Evolutionary conservation across 805 yeast species (phyloP).

Genomic region (Barnettozyma wickerhamii): DNA sequence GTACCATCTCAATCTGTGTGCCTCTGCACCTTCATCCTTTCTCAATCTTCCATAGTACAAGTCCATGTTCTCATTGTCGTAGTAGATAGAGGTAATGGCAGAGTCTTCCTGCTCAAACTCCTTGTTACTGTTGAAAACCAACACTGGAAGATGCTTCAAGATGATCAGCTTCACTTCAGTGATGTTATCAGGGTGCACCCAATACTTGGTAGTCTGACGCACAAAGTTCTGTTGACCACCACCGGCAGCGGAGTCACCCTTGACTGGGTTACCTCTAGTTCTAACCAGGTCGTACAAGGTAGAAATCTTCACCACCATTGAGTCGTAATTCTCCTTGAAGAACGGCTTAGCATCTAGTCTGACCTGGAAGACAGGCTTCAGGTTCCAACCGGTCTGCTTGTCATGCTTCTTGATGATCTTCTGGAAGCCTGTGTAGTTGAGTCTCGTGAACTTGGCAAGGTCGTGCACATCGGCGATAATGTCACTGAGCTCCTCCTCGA

Average conservation of each 20-base stretch:
- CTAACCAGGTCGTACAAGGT: constrained; percentile 88
- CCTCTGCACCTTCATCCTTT: constrained; percentile 98
- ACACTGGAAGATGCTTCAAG: constrained; percentile 91
- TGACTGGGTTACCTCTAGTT: constrained; percentile 92
- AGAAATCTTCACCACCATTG: constrained; percentile 82
- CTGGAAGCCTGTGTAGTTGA: constrained; percentile 96
- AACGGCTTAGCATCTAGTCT: constrained; percentile 92
- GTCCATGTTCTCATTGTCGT: constrained; percentile 85
- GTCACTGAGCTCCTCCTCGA: constrained; percentile 76
- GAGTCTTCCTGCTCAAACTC: constrained; percentile 93
- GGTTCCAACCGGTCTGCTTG: constrained; percentile 72
- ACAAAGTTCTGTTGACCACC: constrained; percentile 97
- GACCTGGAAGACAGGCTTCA: constrained; percentile 91
- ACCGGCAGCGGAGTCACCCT: constrained; percentile 97
- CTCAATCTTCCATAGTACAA: constrained; percentile 90
- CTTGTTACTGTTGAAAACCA: constrained; percentile 93
- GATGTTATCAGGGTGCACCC: constrained; percentile 99
- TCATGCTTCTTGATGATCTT: constrained; percentile 96
- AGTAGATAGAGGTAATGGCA: constrained; percentile 95
- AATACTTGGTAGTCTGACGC: constrained; percentile 96
- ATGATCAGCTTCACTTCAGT: constrained; percentile 92
- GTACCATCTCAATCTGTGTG: constrained; percentile 97
- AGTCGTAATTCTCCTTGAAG: constrained; percentile 92
- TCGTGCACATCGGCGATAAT: constrained; percentile 97
- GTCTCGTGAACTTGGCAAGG: constrained; percentile 85